Conservation (phyloP, 2,329 filamentous ascomycete species). For the Monosporascus sp. region DNA sequence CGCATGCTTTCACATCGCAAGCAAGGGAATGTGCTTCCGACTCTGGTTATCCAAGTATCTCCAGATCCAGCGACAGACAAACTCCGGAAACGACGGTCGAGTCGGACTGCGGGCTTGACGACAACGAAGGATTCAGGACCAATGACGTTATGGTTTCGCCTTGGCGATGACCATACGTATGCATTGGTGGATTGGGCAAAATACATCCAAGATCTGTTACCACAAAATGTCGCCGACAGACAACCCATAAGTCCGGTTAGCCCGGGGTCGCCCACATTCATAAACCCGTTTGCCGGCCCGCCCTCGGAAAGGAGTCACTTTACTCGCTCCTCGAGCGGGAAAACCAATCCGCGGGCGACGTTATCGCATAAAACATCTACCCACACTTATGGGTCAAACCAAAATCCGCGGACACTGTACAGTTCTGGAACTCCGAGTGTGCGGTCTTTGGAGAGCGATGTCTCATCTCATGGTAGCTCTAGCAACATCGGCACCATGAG, state of each 20-base stretch:
- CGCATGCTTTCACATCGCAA: slow-evolving; percentile 58
- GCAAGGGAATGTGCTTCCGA: slow-evolving; percentile 54
- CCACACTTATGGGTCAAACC: slow-evolving; percentile 41
- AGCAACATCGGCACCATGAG: slow-evolving; percentile 37
- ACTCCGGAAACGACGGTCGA: slow-evolving; percentile 60
- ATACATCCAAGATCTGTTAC: slow-evolving; percentile 42
- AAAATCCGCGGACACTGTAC: slow-evolving; percentile 47
- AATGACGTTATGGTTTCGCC: slow-evolving; percentile 53
- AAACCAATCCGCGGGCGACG: slow-evolving; percentile 30
- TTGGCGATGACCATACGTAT: slow-evolving; percentile 46
- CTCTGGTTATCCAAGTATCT: slow-evolving; percentile 52
- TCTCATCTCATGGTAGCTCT: slow-evolving; percentile 54
- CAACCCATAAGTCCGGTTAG: slow-evolving; percentile 45
- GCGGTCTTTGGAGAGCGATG: slow-evolving; percentile 57
- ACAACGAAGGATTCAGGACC: slow-evolving; percentile 44
- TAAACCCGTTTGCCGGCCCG: slow-evolving; percentile 44
- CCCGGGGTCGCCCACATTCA: slow-evolving; percentile 49
- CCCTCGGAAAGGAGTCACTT: slow-evolving; percentile 38
- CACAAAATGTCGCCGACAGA: slow-evolving; percentile 35
- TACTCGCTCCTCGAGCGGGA: slow-evolving; percentile 40
- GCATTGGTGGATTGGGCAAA: slow-evolving; percentile 57
- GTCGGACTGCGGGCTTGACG: slow-evolving; percentile 54
- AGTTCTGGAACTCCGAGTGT: slow-evolving; percentile 57
- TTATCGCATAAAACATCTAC: slow-evolving; percentile 46
- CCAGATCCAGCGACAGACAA: slow-evolving; percentile 50